phyloP scores from a whole-genome alignment of 352 stramenopile species.

The Aphanomyces astaci region DNA sequence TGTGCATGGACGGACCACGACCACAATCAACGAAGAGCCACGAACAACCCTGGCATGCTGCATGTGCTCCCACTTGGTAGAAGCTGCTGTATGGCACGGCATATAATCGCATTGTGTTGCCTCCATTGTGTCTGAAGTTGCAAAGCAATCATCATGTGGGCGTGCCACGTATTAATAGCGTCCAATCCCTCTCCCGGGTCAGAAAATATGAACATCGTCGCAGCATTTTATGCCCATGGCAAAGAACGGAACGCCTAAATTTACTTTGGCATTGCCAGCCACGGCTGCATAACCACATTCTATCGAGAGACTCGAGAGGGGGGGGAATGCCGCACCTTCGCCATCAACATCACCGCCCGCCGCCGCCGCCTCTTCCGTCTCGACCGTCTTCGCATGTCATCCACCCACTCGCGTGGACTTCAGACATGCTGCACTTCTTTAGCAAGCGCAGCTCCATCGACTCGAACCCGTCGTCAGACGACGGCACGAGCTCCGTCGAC shows the following conservation, averaged over 20 bases:
- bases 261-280: too few relatives aligned
- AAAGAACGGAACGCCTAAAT: neutral
- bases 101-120: neutral
- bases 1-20: too few relatives aligned
- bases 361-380: too few relatives aligned
- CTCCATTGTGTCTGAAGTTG: neutral
- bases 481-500: neutral
- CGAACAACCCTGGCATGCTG: too few relatives aligned
- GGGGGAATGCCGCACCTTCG: too few relatives aligned
- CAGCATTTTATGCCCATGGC: neutral
- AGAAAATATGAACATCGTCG: neutral
- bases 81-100: too few relatives aligned
- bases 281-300: too few relatives aligned
- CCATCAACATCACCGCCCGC: neutral
- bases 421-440: neutral
- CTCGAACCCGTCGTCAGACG: neutral
- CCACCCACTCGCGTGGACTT: neutral
- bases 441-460: conserved; percentile 5
- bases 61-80: too few relatives aligned
- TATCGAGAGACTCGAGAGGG: too few relatives aligned
- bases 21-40: too few relatives aligned
- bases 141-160: neutral
- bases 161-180: neutral
- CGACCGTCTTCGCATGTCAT: too few relatives aligned
- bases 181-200: neutral